These are phyloP conservation scores for Lentinula detonsa DNA, from an alignment of 768 basidiomycete species.

Conservation along the genomic window DNA sequence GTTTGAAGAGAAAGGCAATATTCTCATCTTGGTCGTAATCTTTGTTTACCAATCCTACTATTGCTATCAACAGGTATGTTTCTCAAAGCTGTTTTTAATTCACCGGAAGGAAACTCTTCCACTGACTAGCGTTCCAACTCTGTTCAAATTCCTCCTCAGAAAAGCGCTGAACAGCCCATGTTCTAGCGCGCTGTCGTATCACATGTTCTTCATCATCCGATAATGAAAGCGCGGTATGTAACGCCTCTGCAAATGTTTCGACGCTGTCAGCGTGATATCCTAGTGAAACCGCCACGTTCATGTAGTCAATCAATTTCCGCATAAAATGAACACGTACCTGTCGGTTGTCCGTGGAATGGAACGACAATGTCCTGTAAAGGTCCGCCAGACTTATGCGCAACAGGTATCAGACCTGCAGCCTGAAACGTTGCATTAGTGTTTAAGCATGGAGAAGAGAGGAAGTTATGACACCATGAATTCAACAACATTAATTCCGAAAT, in stretches of 20 bases:
- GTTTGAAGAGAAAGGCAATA: too few relatives aligned
- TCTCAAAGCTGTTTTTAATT: background rate
- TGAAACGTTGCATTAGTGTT: conserved; percentile 21
- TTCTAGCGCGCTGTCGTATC: conserved; percentile 64
- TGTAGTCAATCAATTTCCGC: background rate
- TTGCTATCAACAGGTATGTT: background rate
- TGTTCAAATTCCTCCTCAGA: conserved; percentile 72
- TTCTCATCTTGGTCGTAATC: too few relatives aligned
- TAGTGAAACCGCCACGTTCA: conserved; percentile 13
- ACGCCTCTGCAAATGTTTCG: conserved; percentile 57
- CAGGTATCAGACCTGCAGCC: conserved; percentile 92
- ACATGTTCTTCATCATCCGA: conserved; percentile 45
- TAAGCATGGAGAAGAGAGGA: background rate
- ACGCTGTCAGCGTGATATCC: conserved; percentile 78
- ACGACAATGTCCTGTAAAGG: conserved; percentile 89
- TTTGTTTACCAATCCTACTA: too few relatives aligned
- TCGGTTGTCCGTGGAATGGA: conserved; percentile 63
- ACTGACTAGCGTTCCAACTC: conserved; percentile 65
- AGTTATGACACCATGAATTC: conserved; percentile 81
- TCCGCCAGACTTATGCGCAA: conserved; percentile 90
- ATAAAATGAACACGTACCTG: conserved; percentile 36
- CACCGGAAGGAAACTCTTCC: conserved; percentile 30
- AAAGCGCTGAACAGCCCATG: conserved; percentile 68
- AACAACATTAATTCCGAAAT: conserved; percentile 97
- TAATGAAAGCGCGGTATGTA: conserved; percentile 61